These are phyloP conservation scores for Cystofilobasidium ferigula DNA, from an alignment of 768 basidiomycete genomes.

Conservation along the genomic window DNA sequence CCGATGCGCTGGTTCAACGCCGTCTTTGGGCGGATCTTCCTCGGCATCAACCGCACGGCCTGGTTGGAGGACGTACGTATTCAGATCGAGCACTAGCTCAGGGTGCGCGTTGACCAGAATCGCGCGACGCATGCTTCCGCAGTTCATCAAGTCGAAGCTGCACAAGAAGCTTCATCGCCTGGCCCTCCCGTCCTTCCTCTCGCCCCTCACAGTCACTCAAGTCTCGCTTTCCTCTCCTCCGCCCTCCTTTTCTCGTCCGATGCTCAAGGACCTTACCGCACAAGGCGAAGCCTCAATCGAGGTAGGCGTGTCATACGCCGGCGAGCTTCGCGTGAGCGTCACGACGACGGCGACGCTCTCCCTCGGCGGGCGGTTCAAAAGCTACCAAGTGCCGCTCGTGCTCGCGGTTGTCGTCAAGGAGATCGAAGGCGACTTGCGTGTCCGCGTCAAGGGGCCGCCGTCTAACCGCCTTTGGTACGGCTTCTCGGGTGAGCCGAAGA, in stretches of 20 bases:
- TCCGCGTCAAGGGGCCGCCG: conserved; percentile 80
- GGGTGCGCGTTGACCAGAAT: too few species aligned
- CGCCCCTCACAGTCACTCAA: conserved; percentile 16
- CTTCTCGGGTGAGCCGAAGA: conserved; percentile 77
- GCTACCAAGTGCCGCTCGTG: conserved; percentile 78
- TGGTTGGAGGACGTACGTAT: conserved; percentile 53
- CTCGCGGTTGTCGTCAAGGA: conserved; percentile 79
- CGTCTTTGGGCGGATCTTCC: conserved; percentile 80
- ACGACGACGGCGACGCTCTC: conserved; percentile 81
- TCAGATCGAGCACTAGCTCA: too few species aligned
- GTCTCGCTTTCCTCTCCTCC: conserved; percentile 6
- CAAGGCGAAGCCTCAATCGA: conserved; percentile 89
- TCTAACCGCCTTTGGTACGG: conserved; percentile 87
- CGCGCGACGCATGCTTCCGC: background rate
- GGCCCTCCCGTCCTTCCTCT: conserved; percentile 7
- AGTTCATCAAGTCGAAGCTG: conserved; percentile 20
- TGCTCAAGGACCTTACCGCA: conserved; percentile 91
- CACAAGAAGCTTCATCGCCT: conserved; percentile 19
- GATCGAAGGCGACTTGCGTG: conserved; percentile 76
- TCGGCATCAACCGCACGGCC: conserved; percentile 77
- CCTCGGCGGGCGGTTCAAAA: conserved; percentile 42
- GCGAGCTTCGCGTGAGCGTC: conserved; percentile 78
- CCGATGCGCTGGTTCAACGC: conserved; percentile 98
- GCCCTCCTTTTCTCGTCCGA: conserved; percentile 75
- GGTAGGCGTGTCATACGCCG: conserved; percentile 53